Conservation (phyloP, 2,329 filamentous ascomycete genomes). For the Escovopsis sp. region DNA sequence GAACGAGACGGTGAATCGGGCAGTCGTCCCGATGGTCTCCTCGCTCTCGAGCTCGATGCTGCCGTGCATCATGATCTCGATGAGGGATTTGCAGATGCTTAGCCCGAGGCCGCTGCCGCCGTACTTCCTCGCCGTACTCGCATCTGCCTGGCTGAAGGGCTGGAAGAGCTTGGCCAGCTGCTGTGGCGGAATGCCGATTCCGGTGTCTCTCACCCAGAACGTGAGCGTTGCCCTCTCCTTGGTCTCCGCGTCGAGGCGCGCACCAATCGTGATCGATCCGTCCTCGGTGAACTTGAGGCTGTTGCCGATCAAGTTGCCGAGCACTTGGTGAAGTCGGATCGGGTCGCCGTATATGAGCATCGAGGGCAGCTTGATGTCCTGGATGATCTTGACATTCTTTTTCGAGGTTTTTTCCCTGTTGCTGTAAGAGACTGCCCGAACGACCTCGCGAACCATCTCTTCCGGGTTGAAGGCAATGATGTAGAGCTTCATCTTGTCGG, state of each 20-base stretch:
- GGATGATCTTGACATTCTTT: constrained; percentile 47
- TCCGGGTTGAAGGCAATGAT: constrained; percentile 53
- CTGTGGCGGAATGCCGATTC: constrained; percentile 76
- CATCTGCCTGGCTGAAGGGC: constrained; percentile 86
- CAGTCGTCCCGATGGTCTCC: constrained; percentile 54
- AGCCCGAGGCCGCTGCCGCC: constrained; percentile 82
- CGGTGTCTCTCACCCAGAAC: constrained; percentile 79
- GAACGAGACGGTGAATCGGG: constrained; percentile 73
- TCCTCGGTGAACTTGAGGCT: constrained; percentile 87
- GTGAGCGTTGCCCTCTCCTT: constrained; percentile 58
- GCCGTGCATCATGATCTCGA: constrained; percentile 83
- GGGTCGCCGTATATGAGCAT: constrained; percentile 57
- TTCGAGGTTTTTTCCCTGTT: constrained; percentile 48
- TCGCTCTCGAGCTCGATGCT: constrained; percentile 69
- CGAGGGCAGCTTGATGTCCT: constrained; percentile 60
- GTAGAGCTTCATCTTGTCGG: constrained; percentile 72
- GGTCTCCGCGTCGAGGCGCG: constrained; percentile 56
- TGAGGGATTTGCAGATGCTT: constrained; percentile 87
- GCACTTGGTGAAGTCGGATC: constrained; percentile 50
- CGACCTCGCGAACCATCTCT: constrained; percentile 52
- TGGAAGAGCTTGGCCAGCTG: constrained; percentile 77
- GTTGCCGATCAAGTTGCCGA: constrained; percentile 80
- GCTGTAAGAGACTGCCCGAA: constrained; percentile 51
- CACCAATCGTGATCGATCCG: constrained; percentile 72
- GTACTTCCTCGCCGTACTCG: constrained; percentile 78